Base-by-base conservation (phyloP, 164 flowering plant genomes). In the Nymphaea thermarum region DNA sequence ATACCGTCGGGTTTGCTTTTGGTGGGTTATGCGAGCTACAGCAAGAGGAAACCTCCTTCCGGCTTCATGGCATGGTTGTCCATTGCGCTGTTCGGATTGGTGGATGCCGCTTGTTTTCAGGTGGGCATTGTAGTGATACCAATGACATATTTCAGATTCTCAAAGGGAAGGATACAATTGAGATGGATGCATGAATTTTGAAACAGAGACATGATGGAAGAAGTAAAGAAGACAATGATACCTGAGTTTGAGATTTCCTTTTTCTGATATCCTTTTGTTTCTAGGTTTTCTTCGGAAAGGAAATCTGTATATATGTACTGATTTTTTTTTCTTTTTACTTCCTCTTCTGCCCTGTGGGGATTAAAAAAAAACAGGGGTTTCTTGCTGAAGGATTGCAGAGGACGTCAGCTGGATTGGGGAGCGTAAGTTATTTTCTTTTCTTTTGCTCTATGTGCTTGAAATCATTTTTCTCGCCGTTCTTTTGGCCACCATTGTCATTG, bases 381-480 rank as follows among this genome's bases (percentile, higher is more conserved):
- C 93, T 94, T 47, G 93, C 98, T 6, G 81, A 85, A 82, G 97
- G 98, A n/a, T 79, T 94, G 76, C 84, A 88, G 81, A 88, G 76
- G 82, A 94, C 98, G 16, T 87, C 98, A 2, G 97, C 98, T 3
- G 98, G 96, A 66, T 73, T 94, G 81, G 98, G 97, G 70, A 94
- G 98, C 64, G 97, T 93, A 89, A 36, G 87, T 77, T 44, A 43
- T 61, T 61, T 51, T 2, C 55, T 25, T 67, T 43, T 66, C 60
- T 16, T 16, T 16, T 16, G 10, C 60, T 16, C 60, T 8, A 25
- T 25, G 36, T 25, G 36, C 36, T 25, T 25, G 36, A 25, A 25
- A 25, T 25, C 36, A 55, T 16, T 55, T 55, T 16, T 55, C 60
- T 55, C 60, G 60, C 60, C 16, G 10, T 57, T 67, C 7, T 67